Conservation (phyloP, 139 green algal genomes). For the Axilococcus clingmanii region DNA sequence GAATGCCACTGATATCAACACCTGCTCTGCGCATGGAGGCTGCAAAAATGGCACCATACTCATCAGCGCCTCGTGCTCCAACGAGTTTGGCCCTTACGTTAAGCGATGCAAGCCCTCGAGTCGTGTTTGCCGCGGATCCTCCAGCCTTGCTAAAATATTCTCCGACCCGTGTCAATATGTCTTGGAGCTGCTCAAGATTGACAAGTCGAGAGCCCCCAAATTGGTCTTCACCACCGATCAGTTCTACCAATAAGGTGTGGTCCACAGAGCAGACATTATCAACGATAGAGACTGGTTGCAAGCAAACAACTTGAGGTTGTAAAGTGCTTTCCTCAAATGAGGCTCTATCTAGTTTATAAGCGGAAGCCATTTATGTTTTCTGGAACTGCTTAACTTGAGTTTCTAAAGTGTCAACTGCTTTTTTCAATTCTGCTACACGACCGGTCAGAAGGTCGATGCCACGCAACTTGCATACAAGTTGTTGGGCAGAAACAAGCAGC, state of each 20-base stretch:
- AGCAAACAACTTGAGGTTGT: constrained; percentile 18
- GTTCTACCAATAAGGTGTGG: not conserved
- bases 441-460: too few species aligned
- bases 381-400: too few species aligned
- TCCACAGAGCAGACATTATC: constrained; percentile 17
- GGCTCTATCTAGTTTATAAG: too few species aligned
- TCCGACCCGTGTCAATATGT: constrained; percentile 26
- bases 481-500: too few species aligned
- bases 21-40: constrained; percentile 28
- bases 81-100: constrained; percentile 14
- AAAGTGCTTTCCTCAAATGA: too few species aligned
- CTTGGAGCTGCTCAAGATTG: constrained; percentile 15
- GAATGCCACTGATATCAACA: constrained; percentile 27
- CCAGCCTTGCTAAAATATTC: constrained; percentile 46
- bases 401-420: too few species aligned
- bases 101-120: constrained; percentile 21
- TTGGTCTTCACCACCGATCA: constrained; percentile 14
- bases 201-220: constrained; percentile 28
- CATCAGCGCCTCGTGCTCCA: constrained; percentile 30
- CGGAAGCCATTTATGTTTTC: too few species aligned
- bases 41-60: constrained; percentile 36
- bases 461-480: too few species aligned
- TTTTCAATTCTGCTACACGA: too few species aligned
- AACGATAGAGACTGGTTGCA: constrained; percentile 26
- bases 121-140: constrained; percentile 33